These are phyloP conservation scores for Fusarium hostae DNA, from an alignment of 2,329 filamentous ascomycete genomes.

Conservation along the genomic window DNA sequence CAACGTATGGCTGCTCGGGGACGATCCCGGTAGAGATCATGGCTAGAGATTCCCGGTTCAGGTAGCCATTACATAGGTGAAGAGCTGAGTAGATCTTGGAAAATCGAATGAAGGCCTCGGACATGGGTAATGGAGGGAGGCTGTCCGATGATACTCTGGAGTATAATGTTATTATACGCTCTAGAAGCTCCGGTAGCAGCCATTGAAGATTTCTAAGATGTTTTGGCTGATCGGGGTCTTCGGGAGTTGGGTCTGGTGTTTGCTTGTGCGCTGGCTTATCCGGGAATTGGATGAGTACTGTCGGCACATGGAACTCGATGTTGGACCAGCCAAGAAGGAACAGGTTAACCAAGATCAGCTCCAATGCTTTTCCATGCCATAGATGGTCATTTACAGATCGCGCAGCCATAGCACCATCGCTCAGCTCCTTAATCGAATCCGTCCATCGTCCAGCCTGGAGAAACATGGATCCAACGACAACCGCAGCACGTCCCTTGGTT, in stretches of 20 bases:
- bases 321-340: slow-evolving; percentile 86
- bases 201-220: slow-evolving; percentile 65
- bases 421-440: slow-evolving; percentile 85
- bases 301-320: slow-evolving; percentile 82
- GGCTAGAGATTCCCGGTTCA: slow-evolving; percentile 70
- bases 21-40: slow-evolving; percentile 73
- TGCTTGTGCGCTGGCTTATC: slow-evolving; percentile 56
- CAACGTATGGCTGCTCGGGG: slow-evolving; percentile 60
- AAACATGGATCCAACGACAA: slow-evolving; percentile 86
- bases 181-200: slow-evolving; percentile 77
- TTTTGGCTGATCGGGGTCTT: slow-evolving; percentile 60
- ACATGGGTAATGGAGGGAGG: slow-evolving; percentile 75
- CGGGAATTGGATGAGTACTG: slow-evolving; percentile 62
- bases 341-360: slow-evolving; percentile 85
- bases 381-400: slow-evolving; percentile 87
- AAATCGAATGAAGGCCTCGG: slow-evolving; percentile 79
- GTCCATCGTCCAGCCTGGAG: slow-evolving; percentile 90
- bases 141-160: slow-evolving; percentile 76
- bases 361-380: slow-evolving; percentile 97
- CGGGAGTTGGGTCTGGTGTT: slow-evolving; percentile 41
- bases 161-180: slow-evolving; percentile 80
- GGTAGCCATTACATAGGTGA: slow-evolving; percentile 71
- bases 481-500: slow-evolving; percentile 80
- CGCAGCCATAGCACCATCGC: slow-evolving; percentile 81
- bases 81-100: slow-evolving; percentile 75